Percentiles rank a stretch among this genome's conserved stretches.
These are phyloP conservation scores for Pleurotus platypus DNA, from an alignment of 768 basidiomycete species.

Conservation along the genomic window DNA sequence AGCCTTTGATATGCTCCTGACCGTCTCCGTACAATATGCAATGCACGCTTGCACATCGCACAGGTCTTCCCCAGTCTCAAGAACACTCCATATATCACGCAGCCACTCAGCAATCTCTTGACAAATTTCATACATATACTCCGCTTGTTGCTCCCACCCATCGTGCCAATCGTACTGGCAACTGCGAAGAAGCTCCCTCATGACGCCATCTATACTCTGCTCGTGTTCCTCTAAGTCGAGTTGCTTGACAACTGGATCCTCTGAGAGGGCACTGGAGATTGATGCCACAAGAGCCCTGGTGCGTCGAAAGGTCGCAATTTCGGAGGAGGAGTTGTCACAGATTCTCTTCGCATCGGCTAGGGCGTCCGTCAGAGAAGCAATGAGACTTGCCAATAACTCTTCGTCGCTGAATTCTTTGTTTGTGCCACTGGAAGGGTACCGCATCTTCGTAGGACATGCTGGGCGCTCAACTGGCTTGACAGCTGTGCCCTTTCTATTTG, in stretches of 20 bases:
- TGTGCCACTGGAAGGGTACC: no score
- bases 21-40: not conserved
- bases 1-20: not conserved
- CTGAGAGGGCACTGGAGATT: not conserved
- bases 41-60: not conserved
- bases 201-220: not conserved
- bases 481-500: no score
- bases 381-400: no score
- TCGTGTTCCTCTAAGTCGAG: not conserved
- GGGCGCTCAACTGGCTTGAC: no score
- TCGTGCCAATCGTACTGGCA: not conserved
- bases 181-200: not conserved
- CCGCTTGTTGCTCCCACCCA: not conserved
- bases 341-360: not conserved
- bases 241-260: not conserved
- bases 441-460: no score
- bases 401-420: no score
- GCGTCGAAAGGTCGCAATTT: not conserved
- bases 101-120: not conserved
- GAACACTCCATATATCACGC: not conserved
- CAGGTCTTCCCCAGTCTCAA: not conserved
- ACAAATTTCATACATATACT: not conserved
- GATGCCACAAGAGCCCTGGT: not conserved
- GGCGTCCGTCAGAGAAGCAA: not conserved
- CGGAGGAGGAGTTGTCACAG: not conserved